phyloP scores from a whole-genome alignment of 805 yeast genomes.

The Danielia reshetovae region DNA sequence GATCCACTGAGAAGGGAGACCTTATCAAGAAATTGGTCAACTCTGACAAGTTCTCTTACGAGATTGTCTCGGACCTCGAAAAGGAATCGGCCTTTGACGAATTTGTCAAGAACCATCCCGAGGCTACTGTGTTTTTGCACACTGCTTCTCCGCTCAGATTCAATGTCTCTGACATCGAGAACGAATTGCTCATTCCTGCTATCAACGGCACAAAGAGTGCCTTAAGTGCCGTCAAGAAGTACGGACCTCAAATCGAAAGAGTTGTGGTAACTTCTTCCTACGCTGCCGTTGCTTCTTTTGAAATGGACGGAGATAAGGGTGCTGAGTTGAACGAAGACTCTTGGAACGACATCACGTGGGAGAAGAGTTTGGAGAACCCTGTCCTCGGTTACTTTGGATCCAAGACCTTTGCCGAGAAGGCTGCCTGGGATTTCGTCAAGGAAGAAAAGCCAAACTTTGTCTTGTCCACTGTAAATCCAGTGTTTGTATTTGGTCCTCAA shows the following conservation, averaged over 20 bases:
- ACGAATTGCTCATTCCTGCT: constrained; percentile 54
- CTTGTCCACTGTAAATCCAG: constrained; percentile 13
- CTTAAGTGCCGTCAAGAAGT: constrained; percentile 7
- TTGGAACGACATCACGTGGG: constrained; percentile 15
- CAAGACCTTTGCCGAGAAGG: constrained; percentile 15
- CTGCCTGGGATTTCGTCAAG: constrained; percentile 16
- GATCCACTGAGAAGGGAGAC: constrained; percentile 22
- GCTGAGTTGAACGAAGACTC: constrained; percentile 33
- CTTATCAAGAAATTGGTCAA: constrained; percentile 22
- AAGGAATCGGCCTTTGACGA: constrained; percentile 43
- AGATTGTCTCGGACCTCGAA: constrained; percentile 46
- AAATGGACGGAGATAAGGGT: constrained; percentile 29
- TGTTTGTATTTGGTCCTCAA: constrained; percentile 25
- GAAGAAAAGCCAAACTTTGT: constrained; percentile 5
- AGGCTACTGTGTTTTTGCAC: constrained; percentile 53
- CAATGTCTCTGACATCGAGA: constrained; percentile 41
- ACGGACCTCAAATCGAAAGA: constrained; percentile 8
- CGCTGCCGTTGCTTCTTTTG: constrained; percentile 6
- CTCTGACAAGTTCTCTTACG: constrained; percentile 36
- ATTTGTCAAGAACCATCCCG: constrained; percentile 44
- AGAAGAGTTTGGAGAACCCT: constrained; percentile 7
- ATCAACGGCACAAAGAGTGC: constrained; percentile 22
- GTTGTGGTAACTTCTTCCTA: constrained; percentile 11
- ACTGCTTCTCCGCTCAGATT: constrained; percentile 60
- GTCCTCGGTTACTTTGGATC: constrained; percentile 11